Evolutionary conservation across 1,284 basidiomycete species (phyloP), one percentile per base, ranked within the genome.

Genomic region (Trichosporon coremiiforme): DNA sequence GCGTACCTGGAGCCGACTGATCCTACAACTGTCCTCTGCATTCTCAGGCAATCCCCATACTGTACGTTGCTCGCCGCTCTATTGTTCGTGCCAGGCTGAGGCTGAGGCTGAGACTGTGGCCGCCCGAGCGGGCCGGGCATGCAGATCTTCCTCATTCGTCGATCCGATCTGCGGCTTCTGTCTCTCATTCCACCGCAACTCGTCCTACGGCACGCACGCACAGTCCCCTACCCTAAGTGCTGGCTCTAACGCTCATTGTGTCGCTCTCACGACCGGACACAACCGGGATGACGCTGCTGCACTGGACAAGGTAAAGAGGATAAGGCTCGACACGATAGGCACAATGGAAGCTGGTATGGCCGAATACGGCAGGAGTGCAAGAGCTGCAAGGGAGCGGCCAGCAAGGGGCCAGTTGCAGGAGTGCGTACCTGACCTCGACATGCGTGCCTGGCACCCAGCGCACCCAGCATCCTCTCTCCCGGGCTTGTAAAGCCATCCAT

Each of bases 111-210:
- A 35, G 33, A 12, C 38, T 41, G 38, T 22, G 20, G n/a, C 47
- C 3, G 33, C 8, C 33, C 47, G 20, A 9, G 57, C 31, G 29
- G 29, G 9, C 29, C 17, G 57, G 29, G 29, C 13, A n/a, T 33
- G 57, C 15, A 60, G 57, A 60, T 60, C 57, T 33, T 33, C 22
- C 29, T 57, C 25, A 57, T 31, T 31, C 29, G 57, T 60, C 57
- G 57, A 60, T 33, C 57, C 31, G 57, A 60, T 33, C 57, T 33
- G 57, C 31, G 57, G 57, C 13, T 31, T 33, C 47, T 22, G 29
- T n/a, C 13, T 33, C 57, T 33, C 57, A 33, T 60, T 60, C 57
- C 57, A 29, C 22, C 53, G 53, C 50, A 53, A 1, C 22, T 55
- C 53, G 22, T 15, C 41, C 41, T 45, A n/a, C 7, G 41, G 41